A percentile compares a stretch with the other conserved stretches of the same genome.
phyloP scores from a whole-genome alignment of 176 grass and related monocot species.

The Dendrocalamus sinicus region DNA sequence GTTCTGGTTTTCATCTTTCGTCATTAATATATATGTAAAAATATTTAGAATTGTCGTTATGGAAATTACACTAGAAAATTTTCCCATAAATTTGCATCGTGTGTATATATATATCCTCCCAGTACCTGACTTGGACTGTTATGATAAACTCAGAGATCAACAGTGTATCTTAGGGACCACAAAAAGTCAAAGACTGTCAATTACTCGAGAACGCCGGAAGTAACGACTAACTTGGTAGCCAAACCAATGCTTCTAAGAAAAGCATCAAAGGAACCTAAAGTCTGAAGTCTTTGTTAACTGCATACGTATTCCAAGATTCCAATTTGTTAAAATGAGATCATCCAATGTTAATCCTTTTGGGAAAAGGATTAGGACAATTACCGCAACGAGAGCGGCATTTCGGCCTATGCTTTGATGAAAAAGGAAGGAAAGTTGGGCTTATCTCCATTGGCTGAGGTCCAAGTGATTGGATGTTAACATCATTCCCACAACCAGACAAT shows the following conservation, averaged over 20 bases:
- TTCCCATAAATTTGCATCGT: too few species aligned
- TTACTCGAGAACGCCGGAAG: background rate
- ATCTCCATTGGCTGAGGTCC: slow-evolving; percentile 50
- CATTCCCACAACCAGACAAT: slow-evolving; percentile 26
- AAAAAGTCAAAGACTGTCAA: background rate
- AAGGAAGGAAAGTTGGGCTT: slow-evolving; percentile 49
- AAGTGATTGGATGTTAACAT: slow-evolving; percentile 58
- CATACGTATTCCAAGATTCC: slow-evolving; percentile 39
- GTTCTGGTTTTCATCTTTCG: too few species aligned
- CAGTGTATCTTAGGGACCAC: background rate
- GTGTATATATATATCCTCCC: too few species aligned
- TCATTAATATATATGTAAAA: background rate
- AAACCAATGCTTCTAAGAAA: slow-evolving; percentile 11
- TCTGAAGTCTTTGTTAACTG: slow-evolving; percentile 17
- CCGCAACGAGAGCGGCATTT: slow-evolving; percentile 42
- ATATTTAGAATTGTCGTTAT: background rate
- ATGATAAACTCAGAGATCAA: background rate
- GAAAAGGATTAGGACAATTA: slow-evolving; percentile 53
- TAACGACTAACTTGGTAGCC: background rate
- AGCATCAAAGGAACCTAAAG: slow-evolving; percentile 19
- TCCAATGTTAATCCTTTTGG: slow-evolving; percentile 41
- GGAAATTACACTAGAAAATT: background rate
- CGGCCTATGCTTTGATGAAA: slow-evolving; percentile 31
- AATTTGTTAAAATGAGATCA: slow-evolving; percentile 48
- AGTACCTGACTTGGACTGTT: background rate